These are phyloP conservation scores for Pseudocercospora eumusae DNA, from an alignment of 2,329 filamentous ascomycete genomes.

Conservation along the genomic window DNA sequence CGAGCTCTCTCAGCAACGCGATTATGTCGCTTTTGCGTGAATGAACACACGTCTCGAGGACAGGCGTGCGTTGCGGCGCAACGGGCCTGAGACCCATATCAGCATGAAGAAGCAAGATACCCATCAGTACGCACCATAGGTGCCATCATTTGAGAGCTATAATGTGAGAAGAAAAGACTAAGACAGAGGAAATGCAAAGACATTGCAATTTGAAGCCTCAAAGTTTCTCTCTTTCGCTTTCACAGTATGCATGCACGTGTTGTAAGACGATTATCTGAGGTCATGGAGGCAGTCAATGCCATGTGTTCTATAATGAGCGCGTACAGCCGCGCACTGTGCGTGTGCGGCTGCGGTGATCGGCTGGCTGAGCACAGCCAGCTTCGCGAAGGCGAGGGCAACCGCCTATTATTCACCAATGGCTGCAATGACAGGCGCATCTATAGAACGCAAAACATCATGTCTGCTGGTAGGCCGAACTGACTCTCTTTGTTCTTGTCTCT, in stretches of 20 bases:
- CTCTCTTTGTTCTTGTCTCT: conserved; percentile 4
- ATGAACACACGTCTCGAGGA: not conserved
- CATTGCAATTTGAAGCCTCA: not conserved
- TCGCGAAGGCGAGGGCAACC: conserved; percentile 2
- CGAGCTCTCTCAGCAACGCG: conserved; percentile 56
- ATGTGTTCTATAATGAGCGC: conserved; percentile 3
- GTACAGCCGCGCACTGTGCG: conserved; percentile 5
- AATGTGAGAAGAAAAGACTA: conserved; percentile 1
- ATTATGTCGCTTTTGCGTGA: conserved; percentile 52
- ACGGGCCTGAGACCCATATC: not conserved
- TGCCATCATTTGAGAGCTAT: conserved; percentile 2
- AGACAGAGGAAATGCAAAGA: conserved; percentile 12
- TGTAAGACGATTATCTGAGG: not conserved
- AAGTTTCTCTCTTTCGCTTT: not conserved
- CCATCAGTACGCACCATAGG: conserved; percentile 8
- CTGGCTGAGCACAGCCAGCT: conserved; percentile 5
- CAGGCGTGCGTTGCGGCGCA: not conserved
- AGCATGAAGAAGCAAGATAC: conserved; percentile 14
- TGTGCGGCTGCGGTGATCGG: not conserved
- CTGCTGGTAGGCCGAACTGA: conserved; percentile 2
- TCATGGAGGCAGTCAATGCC: conserved; percentile 1
- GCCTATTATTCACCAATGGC: not conserved
- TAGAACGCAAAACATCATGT: not conserved
- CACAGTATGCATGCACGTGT: not conserved
- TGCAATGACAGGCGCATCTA: not conserved